Evolutionary conservation across 257 asterid genomes (phyloP), one percentile per base, ranked within the genome.

Genomic region (Plantago major): DNA sequence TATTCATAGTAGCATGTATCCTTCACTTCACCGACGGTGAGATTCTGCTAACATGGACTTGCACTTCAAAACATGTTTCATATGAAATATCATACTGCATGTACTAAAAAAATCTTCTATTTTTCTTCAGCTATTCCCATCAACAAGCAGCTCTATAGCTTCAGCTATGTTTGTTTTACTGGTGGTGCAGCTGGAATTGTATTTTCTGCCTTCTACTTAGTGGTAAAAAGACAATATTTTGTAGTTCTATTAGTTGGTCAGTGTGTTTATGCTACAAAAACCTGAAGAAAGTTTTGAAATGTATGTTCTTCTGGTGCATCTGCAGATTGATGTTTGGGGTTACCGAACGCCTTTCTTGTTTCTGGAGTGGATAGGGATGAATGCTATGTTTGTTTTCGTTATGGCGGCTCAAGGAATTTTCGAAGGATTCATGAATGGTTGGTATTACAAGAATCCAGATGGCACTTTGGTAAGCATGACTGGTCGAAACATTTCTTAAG

Each of bases 321-420:
- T 55, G 67, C 76, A 84, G 93, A 82, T 85, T 48, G 95, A 90
- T 67, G 87, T 83, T 6, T 79, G 79, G 85, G 95, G 89, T 42
- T 9, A 65, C 56, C 74, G 95, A 1, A 66, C 13, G 28, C 95
- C 95, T 4, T 90, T 90, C 74, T 37, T 90, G 87, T 88, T 86
- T 72, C 69, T 90, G 49, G 98, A 90, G 66, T 90, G 95, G 98
- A 90, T 88, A 64, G 96, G 98, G 63, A 85, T 90, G 98, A 88
- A 88, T 9, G 95, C 96, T 7, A 90, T 88, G 96, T 74, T 90
- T 71, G 94, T 90, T 62, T 90, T 82, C n/a, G 96, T 90, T 3
- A 47, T 90, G 86, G 98, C 89, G 6, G 98, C 98, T 54, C 82
- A 88, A 65, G 91, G 95, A 9, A 88, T 85, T 46, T 81, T 88